These are phyloP conservation scores for Globisporangium acanthophoron DNA, from an alignment of 352 stramenopile species.

Conservation along the genomic window DNA sequence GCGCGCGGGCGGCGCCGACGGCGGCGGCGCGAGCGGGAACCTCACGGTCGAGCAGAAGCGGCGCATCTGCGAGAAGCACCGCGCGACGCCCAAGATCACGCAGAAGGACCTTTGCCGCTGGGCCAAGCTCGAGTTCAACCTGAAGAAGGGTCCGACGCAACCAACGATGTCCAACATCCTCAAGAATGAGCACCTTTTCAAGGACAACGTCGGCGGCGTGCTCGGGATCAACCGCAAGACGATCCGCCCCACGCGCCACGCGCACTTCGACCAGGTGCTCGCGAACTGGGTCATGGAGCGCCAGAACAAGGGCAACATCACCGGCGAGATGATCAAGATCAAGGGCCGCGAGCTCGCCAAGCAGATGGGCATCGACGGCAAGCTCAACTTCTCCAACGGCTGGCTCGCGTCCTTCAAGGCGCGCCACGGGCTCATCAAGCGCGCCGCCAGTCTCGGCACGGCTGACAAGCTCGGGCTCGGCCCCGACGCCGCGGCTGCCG, in stretches of 20 bases:
- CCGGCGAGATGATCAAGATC: conserved; percentile 86
- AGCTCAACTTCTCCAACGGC: conserved; percentile 82
- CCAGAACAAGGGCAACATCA: conserved; percentile 86
- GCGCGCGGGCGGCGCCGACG: conserved; percentile 19
- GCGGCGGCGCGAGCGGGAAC: conserved; percentile 72
- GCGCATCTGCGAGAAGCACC: conserved; percentile 86
- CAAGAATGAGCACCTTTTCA: conserved; percentile 85
- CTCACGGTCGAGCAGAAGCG: conserved; percentile 86
- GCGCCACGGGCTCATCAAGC: conserved; percentile 77
- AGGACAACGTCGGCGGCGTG: conserved; percentile 76
- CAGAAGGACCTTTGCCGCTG: conserved; percentile 85
- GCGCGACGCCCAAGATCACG: conserved; percentile 81
- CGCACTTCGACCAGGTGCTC: conserved; percentile 50
- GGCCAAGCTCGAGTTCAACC: conserved; percentile 87
- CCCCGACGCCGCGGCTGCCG: background rate
- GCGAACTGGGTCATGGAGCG: conserved; percentile 88
- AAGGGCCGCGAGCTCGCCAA: conserved; percentile 78
- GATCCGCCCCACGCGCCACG: conserved; percentile 10
- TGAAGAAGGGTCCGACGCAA: conserved; percentile 68
- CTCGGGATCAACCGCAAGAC: conserved; percentile 78
- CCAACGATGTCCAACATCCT: conserved; percentile 41
- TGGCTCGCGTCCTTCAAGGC: conserved; percentile 85
- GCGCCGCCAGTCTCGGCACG: conserved; percentile 26
- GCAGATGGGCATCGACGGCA: conserved; percentile 78
- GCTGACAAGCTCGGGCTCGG: conserved; percentile 26